Evolutionary conservation across 2,329 filamentous ascomycete species (phyloP).

Genomic region (Colletotrichum sp.): DNA sequence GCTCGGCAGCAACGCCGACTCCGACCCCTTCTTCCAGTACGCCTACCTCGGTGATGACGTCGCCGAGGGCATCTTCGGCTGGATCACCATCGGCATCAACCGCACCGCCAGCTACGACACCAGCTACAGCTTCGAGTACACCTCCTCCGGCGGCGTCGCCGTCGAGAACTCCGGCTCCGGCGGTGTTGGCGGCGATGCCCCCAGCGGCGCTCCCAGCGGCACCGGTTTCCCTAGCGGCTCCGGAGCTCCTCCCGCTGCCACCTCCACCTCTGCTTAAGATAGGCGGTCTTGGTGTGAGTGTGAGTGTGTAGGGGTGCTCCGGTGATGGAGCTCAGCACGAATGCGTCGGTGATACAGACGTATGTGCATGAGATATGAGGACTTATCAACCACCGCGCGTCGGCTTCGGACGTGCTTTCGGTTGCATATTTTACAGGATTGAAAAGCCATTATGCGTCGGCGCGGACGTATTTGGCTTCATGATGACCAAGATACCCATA

Average conservation of each 20-base stretch:
- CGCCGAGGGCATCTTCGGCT: constrained; percentile 50
- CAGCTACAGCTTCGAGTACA: background rate
- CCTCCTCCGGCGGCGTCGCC: background rate
- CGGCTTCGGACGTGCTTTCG: background rate
- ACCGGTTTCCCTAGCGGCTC: background rate
- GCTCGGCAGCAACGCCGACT: constrained; percentile 47
- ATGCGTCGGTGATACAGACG: background rate
- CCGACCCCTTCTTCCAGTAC: constrained; percentile 59
- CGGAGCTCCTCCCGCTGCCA: background rate
- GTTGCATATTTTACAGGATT: background rate
- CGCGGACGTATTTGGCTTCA: background rate
- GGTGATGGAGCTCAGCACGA: background rate
- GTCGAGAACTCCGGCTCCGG: background rate
- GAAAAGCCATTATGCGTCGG: background rate
- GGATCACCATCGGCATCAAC: constrained; percentile 51
- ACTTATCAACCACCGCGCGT: background rate
- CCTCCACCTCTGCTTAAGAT: background rate
- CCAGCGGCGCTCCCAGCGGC: constrained; percentile 18
- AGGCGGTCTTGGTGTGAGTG: background rate
- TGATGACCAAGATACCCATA: background rate
- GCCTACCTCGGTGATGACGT: constrained; percentile 53
- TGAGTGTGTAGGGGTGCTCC: background rate
- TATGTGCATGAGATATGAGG: background rate
- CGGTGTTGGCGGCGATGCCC: background rate
- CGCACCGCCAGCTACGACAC: background rate